Conservation (phyloP, 192 early-diverging fungal species). For the Coemansia asiatica region DNA sequence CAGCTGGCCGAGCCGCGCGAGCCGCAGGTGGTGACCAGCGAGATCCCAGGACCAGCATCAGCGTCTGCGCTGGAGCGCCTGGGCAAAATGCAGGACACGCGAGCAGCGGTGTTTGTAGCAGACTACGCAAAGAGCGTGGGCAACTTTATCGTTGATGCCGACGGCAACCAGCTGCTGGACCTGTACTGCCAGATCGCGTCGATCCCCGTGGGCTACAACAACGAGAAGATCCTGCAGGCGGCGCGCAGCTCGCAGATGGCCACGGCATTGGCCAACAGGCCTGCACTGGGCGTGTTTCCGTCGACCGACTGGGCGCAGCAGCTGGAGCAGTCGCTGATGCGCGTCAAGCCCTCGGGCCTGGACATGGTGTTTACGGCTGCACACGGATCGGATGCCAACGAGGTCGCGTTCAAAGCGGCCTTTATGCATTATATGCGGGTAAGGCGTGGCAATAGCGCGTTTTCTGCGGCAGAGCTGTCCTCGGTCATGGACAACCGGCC, state of each 20-base stretch:
- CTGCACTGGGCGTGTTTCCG: constrained; percentile 68
- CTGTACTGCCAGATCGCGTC: constrained; percentile 74
- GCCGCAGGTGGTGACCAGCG: constrained; percentile 55
- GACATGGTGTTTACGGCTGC: constrained; percentile 70
- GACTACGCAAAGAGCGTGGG: constrained; percentile 67
- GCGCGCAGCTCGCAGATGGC: constrained; percentile 60
- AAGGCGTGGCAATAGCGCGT: constrained; percentile 45
- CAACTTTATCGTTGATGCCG: constrained; percentile 73
- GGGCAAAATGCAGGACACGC: constrained; percentile 62
- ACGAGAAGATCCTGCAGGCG: constrained; percentile 57
- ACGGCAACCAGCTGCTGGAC: constrained; percentile 70
- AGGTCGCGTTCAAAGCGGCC: constrained; percentile 73
- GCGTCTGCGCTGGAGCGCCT: constrained; percentile 55
- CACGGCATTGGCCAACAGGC: constrained; percentile 64
- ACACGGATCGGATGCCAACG: constrained; percentile 75
- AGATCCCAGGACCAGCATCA: constrained; percentile 65
- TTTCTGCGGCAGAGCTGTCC: constrained; percentile 44
- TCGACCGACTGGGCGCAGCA: constrained; percentile 61
- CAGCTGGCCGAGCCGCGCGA: constrained; percentile 58
- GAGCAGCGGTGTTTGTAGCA: constrained; percentile 64
- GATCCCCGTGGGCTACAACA: constrained; percentile 75
- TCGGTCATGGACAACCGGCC: constrained; percentile 65
- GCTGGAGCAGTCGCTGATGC: constrained; percentile 65
- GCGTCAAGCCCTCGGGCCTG: constrained; percentile 65
- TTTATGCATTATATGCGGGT: constrained; percentile 64